Evolutionary conservation across 306 rosid genomes (phyloP).

Genomic region (Macrotyloma uniflorum): DNA sequence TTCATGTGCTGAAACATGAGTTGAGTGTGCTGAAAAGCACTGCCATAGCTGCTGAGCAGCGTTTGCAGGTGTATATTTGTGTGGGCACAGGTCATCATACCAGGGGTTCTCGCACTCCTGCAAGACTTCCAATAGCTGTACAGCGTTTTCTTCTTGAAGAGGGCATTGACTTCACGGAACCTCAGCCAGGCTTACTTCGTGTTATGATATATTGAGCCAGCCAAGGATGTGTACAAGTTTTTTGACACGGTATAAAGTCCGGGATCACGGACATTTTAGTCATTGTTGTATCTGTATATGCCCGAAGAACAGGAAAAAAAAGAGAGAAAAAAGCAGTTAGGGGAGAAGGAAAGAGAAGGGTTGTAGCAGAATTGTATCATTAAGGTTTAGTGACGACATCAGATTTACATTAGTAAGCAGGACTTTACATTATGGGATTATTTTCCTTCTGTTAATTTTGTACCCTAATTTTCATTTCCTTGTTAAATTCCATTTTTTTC

Average conservation of each 20-base stretch:
- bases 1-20: conserved; percentile 77
- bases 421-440: conserved; percentile 43
- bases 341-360: conserved; percentile 36
- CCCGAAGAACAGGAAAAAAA: conserved; percentile 27
- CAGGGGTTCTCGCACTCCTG: conserved; percentile 79
- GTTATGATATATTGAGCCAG: conserved; percentile 70
- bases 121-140: conserved; percentile 72
- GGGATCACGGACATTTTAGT: conserved; percentile 40
- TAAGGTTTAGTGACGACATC: conserved; percentile 50
- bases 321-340: neutral
- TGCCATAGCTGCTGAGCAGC: conserved; percentile 69
- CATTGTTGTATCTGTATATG: conserved; percentile 62
- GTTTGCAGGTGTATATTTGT: conserved; percentile 72
- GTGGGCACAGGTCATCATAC: conserved; percentile 94
- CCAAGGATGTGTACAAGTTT: conserved; percentile 54
- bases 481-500: conserved; percentile 41
- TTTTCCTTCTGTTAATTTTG: conserved; percentile 55
- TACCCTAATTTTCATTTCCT: conserved; percentile 54
- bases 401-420: conserved; percentile 48
- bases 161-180: conserved; percentile 74
- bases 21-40: conserved; percentile 67
- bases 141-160: conserved; percentile 85
- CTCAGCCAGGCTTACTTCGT: conserved; percentile 85
- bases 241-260: conserved; percentile 47
- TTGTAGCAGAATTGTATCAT: conserved; percentile 55